Evolutionary conservation across 768 basidiomycete genomes (phyloP).

Genomic region (Kwoniella heveanensis): DNA sequence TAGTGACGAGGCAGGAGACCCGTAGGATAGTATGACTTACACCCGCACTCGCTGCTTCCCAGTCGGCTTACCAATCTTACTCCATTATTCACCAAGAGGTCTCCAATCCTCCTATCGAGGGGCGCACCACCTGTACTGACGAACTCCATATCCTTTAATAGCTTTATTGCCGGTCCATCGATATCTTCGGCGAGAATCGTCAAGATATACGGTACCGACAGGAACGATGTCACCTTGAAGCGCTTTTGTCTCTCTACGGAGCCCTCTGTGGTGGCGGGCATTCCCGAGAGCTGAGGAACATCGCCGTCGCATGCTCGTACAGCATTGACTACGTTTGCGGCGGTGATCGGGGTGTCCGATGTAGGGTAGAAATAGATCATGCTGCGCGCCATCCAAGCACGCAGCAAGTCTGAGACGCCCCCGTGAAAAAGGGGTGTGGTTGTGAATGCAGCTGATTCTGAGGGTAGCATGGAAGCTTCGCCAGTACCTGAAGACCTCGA

Average conservation of each 20-base stretch:
- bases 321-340: conserved; percentile 58
- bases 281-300: not conserved
- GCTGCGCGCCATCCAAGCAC: conserved; percentile 59
- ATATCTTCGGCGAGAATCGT: conserved; percentile 60
- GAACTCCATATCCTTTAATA: conserved; percentile 59
- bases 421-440: conserved; percentile 61
- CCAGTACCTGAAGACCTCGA: conserved; percentile 52
- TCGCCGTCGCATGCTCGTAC: conserved; percentile 50
- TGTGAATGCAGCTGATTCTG: conserved; percentile 58
- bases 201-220: conserved; percentile 57
- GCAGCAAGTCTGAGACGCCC: conserved; percentile 58
- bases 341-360: conserved; percentile 60
- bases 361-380: conserved; percentile 60
- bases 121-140: conserved; percentile 63
- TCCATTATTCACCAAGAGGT: conserved; percentile 59
- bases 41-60: conserved; percentile 59
- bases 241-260: conserved; percentile 18
- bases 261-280: conserved; percentile 1
- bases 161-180: conserved; percentile 54
- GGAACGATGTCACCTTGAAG: conserved; percentile 39
- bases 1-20: no score
- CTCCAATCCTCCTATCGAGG: conserved; percentile 62
- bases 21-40: conserved; percentile 30
- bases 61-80: conserved; percentile 61
- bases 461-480: conserved; percentile 27